Evolutionary conservation across 2,329 filamentous ascomycete genomes (phyloP).

Genomic region (Trichophyton benhamiae): DNA sequence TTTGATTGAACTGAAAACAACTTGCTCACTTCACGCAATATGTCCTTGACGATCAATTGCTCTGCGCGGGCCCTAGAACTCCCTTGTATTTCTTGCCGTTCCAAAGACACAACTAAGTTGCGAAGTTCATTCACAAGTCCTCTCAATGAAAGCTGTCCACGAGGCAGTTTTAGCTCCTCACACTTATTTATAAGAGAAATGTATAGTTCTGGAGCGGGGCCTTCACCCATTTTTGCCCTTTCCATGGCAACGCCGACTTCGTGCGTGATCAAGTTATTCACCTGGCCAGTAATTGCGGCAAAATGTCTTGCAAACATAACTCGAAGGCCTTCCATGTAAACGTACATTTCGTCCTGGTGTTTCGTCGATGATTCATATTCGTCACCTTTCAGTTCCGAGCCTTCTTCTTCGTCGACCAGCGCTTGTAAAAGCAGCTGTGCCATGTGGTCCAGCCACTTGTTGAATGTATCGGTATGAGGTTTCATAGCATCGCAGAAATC

Average conservation of each 20-base stretch:
- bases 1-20: slow-evolving; percentile 44
- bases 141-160: slow-evolving; percentile 52
- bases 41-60: slow-evolving; percentile 48
- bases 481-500: slow-evolving; percentile 55
- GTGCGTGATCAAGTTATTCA: slow-evolving; percentile 61
- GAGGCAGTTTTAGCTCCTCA: slow-evolving; percentile 33
- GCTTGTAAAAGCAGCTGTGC: slow-evolving; percentile 59
- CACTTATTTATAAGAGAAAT: slow-evolving; percentile 37
- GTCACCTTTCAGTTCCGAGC: slow-evolving; percentile 67
- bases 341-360: slow-evolving; percentile 77
- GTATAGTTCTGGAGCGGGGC: slow-evolving; percentile 58
- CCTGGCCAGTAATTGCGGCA: slow-evolving; percentile 61
- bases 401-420: slow-evolving; percentile 70
- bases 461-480: slow-evolving; percentile 56
- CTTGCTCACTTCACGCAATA: slow-evolving; percentile 48
- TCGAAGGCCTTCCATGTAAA: slow-evolving; percentile 68
- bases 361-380: slow-evolving; percentile 83
- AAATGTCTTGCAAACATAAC: slow-evolving; percentile 67
- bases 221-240: slow-evolving; percentile 50
- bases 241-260: slow-evolving; percentile 54
- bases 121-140: slow-evolving; percentile 59
- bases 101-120: slow-evolving; percentile 46
- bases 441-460: slow-evolving; percentile 62
- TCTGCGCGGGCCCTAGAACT: slow-evolving; percentile 50
- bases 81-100: slow-evolving; percentile 44